phyloP scores from a whole-genome alignment of 257 asterid genomes.

The Solanum virginianum region DNA sequence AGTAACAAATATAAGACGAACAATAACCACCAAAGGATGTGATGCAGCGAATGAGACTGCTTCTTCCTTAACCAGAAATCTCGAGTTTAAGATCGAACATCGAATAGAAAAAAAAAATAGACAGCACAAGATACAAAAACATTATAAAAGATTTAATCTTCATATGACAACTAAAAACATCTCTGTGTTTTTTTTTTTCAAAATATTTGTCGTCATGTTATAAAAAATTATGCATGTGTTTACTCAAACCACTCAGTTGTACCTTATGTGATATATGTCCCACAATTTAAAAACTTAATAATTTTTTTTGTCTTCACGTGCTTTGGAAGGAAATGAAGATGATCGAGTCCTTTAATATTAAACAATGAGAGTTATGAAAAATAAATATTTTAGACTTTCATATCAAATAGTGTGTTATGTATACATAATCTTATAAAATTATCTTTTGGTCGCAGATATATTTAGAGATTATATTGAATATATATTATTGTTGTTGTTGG shows the following conservation, averaged over 20 bases:
- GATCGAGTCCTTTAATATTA: background rate
- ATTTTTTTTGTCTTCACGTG: background rate
- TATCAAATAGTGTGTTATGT: background rate
- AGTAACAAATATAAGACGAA: too few relatives aligned
- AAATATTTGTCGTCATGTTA: background rate
- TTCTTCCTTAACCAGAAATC: too few relatives aligned
- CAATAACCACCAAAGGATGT: too few relatives aligned
- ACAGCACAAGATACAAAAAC: too few relatives aligned
- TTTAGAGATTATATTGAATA: background rate
- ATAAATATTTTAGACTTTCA: too few relatives aligned
- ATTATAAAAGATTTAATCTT: background rate
- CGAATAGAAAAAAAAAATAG: too few relatives aligned
- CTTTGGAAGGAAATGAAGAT: background rate
- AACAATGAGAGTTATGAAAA: too few relatives aligned
- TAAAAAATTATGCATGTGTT: background rate
- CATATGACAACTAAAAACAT: background rate
- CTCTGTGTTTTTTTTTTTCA: too few relatives aligned
- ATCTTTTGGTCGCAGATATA: background rate
- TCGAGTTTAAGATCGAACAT: accelerated
- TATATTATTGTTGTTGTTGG: background rate
- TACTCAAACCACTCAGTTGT: background rate
- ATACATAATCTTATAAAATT: background rate
- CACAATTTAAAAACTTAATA: background rate
- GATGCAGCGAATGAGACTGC: too few relatives aligned
- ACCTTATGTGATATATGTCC: background rate